Evolutionary conservation across 257 asterid species (phyloP), one percentile per base, ranked within the genome.

Genomic region (Solanum phureja): DNA sequence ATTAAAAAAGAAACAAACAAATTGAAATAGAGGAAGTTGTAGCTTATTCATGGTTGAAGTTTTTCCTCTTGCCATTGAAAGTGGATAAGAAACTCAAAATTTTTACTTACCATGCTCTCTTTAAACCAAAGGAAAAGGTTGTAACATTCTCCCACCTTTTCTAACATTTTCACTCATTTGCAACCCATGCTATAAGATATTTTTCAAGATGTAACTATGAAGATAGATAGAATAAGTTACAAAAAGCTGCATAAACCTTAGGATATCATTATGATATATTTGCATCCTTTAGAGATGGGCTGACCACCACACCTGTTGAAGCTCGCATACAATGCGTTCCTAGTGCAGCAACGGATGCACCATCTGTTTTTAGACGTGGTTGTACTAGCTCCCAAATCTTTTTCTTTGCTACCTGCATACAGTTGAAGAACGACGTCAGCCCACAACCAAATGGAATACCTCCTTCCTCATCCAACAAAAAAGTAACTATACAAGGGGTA

Each of bases 361-460:
- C 95, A 83, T 95, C 95, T 12, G 99, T 96, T 92, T 68, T 93
- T 14, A 96, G 91, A 89, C 92, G 96, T 76, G 98, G 98, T 88
- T 96, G 99, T 83, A 95, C 95, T 75, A 82, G 76, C 88, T 96
- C 99, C 99, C 99, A 96, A 13, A 95, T 94, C 92, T 95, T 96
- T 88, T 95, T 96, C 98, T 96, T 96, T 89, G 94, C 98, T 87
- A 95, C 90, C 99, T 96, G 95, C 94, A 89, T 4, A 74, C 19
- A 74, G 44, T 34, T 60, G 6, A 73, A 58, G 44, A 49, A 29
- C 85, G 2, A 2, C 11, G 9, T 73, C 68, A 60, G n/a, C 12
- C 69, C n/a, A 72, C 27, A 76, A 18, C n/a, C 27, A 83, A 68
- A 85, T 77, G 6, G 33, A 23, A 40, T 34, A 86, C 3, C 8